Evolutionary conservation across 164 flowering plant genomes (phyloP).

Genomic region (Platanus orientalis): DNA sequence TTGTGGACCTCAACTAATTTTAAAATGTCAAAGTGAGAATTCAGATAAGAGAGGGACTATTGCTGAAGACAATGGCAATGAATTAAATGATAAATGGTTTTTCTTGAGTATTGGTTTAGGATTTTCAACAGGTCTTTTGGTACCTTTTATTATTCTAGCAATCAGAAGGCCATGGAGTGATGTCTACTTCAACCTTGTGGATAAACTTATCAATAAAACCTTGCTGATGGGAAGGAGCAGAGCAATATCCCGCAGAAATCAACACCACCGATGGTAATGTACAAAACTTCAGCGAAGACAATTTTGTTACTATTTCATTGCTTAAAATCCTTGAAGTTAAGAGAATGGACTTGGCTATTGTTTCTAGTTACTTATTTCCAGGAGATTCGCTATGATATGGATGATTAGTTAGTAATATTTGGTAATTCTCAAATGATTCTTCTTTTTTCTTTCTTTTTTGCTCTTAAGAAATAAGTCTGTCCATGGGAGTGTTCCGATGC

Average conservation of each 20-base stretch:
- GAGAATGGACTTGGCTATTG: not conserved
- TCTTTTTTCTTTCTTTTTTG: too few relatives aligned
- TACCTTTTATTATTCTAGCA: constrained; percentile 18
- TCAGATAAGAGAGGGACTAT: not conserved
- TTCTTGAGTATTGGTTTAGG: constrained; percentile 38
- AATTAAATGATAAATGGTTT: constrained; percentile 27
- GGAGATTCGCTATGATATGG: not conserved
- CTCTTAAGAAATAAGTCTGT: too few relatives aligned
- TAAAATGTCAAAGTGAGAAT: constrained; percentile 14
- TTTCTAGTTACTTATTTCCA: not conserved
- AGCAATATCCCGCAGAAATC: not conserved
- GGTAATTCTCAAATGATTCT: too few relatives aligned
- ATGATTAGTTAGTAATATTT: not conserved
- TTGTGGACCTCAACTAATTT: constrained; percentile 35
- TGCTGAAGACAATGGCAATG: constrained; percentile 7
- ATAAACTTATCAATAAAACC: constrained; percentile 5
- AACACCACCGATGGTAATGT: not conserved
- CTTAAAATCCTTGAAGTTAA: not conserved
- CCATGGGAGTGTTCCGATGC: too few relatives aligned
- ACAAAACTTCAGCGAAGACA: too few relatives aligned
- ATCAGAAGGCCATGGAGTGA: constrained; percentile 31
- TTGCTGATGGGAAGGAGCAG: not conserved
- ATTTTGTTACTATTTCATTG: not conserved
- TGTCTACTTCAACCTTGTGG: constrained; percentile 26
- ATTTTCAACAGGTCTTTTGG: constrained; percentile 32